Base-by-base conservation (phyloP, 805 yeast species). In the Suhomyces sp. region DNA sequence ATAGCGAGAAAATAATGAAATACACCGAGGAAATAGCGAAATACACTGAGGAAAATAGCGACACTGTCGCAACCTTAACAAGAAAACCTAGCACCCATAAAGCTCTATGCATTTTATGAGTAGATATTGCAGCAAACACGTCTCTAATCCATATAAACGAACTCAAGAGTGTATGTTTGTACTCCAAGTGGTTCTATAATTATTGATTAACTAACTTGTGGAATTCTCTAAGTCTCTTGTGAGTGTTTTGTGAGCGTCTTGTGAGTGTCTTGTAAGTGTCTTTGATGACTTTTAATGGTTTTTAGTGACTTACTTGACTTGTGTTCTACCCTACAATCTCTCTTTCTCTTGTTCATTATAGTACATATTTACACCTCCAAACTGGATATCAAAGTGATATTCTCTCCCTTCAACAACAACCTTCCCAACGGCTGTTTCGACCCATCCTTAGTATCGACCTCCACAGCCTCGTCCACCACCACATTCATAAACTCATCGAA, bases 401-500 rank as follows among this genome's bases (percentile, higher is more conserved):
- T 94, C 66, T 94, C 99, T 4, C 99, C 99, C 69, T 94, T 94
- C 53, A 94, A 74, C 58, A 94, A 67, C 23, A 94, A 82, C 54
- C 88, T 76, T 1, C 97, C 97, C 53, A 90, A 64, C n/a, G 72
- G 70, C 26, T 82, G 80, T 51, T 74, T 74, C 1, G 77, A 56
- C 1, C 84, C 83, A 38, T 79, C 79, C n/a, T 66, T 65, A 5
- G 72, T 69, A 49, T 79, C 74, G 5, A 93, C 75, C 61, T 96
- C 97, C 13, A 74, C 71, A 1, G 86, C 85, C 26, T 82, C 85
- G 52, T 82, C 86, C 12, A 82, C 57, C 19, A 82, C 85, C 9
- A 82, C 72, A 66, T 94, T 94, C 99, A 94, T 96, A 64, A 92
- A 93, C 73, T 96, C 99, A 69, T 94, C 99, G 70, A 96, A 93